Evolutionary conservation across 2,329 filamentous ascomycete species (phyloP).

Genomic region (Trichophaea hybrida): DNA sequence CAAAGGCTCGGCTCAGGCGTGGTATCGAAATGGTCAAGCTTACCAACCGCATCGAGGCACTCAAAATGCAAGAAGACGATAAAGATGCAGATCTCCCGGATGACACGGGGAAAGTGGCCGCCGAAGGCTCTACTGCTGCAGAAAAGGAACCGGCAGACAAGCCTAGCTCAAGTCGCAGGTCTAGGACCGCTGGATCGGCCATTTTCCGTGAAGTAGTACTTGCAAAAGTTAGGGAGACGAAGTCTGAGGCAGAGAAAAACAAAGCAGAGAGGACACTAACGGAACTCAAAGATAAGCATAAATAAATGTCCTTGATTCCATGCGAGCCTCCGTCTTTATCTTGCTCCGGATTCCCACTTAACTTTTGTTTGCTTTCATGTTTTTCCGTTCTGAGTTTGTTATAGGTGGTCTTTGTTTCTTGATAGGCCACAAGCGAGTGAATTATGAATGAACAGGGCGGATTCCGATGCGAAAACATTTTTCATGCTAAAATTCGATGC

Average conservation of each 20-base stretch:
- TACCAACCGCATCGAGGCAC: constrained; percentile 81
- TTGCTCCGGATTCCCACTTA: too few species aligned
- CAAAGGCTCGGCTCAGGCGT: constrained; percentile 76
- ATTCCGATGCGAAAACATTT: too few species aligned
- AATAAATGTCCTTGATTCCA: neutral
- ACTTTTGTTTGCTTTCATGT: too few species aligned
- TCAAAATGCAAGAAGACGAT: constrained; percentile 86
- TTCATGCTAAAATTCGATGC: too few species aligned
- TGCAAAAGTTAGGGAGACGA: constrained; percentile 84
- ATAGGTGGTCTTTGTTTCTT: too few species aligned
- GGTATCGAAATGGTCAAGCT: constrained; percentile 95
- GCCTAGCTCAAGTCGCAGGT: constrained; percentile 33
- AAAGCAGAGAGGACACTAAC: constrained; percentile 19
- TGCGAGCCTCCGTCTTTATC: too few species aligned
- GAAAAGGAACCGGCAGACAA: constrained; percentile 33
- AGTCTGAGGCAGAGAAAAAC: constrained; percentile 56
- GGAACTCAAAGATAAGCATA: constrained; percentile 9
- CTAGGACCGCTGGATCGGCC: constrained; percentile 39
- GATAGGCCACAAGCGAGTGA: too few species aligned
- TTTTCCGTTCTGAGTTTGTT: too few species aligned
- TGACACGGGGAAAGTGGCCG: constrained; percentile 45
- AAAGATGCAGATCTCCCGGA: constrained; percentile 57
- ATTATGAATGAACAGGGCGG: too few species aligned
- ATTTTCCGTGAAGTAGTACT: constrained; percentile 92
- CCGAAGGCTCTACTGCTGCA: constrained; percentile 32